Evolutionary conservation across 2,329 filamentous ascomycete species (phyloP).

Genomic region (Epicoccum sorghinum): DNA sequence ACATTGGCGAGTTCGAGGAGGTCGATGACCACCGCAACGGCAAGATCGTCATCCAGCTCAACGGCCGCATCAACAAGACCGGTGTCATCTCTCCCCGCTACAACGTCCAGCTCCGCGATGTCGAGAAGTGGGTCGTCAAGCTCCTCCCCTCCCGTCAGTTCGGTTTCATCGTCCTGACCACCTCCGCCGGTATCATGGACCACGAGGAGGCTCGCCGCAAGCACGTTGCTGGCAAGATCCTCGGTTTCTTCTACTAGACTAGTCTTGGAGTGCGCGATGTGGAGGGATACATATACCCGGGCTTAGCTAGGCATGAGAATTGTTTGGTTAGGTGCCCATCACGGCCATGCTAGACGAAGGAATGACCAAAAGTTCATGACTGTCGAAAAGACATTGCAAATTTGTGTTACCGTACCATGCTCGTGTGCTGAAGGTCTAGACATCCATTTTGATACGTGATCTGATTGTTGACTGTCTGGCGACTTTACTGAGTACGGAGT

Average conservation of each 20-base stretch:
- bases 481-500: too few relatives aligned
- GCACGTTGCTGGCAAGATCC: conserved; percentile 99
- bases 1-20: conserved; percentile 99
- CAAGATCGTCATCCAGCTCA: conserved; percentile 99
- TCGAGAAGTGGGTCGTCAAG: conserved; percentile 99
- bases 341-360: conserved; percentile 38
- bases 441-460: too few relatives aligned
- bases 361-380: conserved; percentile 40
- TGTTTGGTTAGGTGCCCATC: conserved; percentile 36
- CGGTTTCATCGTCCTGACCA: conserved; percentile 98
- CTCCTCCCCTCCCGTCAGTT: conserved; percentile 99
- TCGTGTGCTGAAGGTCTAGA: neutral
- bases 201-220: conserved; percentile 99
- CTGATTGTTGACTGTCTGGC: too few relatives aligned
- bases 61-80: conserved; percentile 98
- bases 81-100: conserved; percentile 99
- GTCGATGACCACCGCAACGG: conserved; percentile 99
- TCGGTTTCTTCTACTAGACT: conserved; percentile 97
- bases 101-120: conserved; percentile 96
- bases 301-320: conserved; percentile 27
- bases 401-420: neutral
- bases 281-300: conserved; percentile 41
- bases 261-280: conserved; percentile 23
- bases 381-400: neutral
- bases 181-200: conserved; percentile 99